These are phyloP conservation scores for Amylocarpus encephaloides DNA, from an alignment of 2,329 filamentous ascomycete species.

Conservation along the genomic window DNA sequence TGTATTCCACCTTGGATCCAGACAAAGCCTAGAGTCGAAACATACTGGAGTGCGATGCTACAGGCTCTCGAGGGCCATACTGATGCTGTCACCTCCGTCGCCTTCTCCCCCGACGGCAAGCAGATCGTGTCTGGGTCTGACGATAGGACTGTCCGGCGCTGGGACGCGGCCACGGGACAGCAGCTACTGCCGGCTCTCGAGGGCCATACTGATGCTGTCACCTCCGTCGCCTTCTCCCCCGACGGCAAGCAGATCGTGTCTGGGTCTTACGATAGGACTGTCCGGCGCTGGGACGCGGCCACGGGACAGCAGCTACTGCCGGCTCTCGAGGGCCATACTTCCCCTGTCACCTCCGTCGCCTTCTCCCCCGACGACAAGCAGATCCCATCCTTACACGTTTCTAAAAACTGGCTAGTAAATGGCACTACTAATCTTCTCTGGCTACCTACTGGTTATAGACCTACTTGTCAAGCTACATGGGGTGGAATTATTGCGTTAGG, in stretches of 20 bases:
- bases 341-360: slow-evolving; percentile 4
- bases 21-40: no score
- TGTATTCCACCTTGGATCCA: no score
- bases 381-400: background rate
- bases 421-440: background rate
- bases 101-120: no score
- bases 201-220: background rate
- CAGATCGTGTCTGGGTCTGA: no score
- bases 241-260: slow-evolving; percentile 6
- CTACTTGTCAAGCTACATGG: slow-evolving; percentile 1
- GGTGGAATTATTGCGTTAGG: slow-evolving; percentile 3
- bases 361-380: slow-evolving; percentile 6
- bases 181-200: background rate
- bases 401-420: background rate
- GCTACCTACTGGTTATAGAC: no score
- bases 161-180: background rate
- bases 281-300: slow-evolving; percentile 1
- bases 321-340: slow-evolving; percentile 4
- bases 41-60: no score
- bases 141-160: no score
- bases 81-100: no score
- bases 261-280: slow-evolving; percentile 1
- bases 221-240: background rate
- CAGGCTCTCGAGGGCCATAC: no score
- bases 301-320: slow-evolving; percentile 1